Evolutionary conservation across 768 basidiomycete species (phyloP), one percentile per base, ranked within the genome.

Genomic region (Termitomyces eurrhizus): DNA sequence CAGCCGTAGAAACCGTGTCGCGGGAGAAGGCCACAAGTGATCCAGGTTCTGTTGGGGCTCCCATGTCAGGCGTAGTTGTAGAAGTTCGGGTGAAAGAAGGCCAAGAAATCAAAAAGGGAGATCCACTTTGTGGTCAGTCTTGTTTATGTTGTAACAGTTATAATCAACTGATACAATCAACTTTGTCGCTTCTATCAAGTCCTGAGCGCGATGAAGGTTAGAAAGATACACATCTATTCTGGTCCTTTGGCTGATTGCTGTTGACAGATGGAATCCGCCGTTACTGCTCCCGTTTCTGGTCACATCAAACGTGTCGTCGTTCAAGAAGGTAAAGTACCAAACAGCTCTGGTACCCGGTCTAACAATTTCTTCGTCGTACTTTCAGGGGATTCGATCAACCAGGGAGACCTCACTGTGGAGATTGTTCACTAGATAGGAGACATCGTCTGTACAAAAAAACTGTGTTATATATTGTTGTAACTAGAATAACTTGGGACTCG

Each of bases 41-140:
- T 72, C 95, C 96, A 61, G 96, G 97, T 65, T 95, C 92, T n/a
- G 90, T 98, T 63, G 97, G 95, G 57, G 93, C 94, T 53, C 93
- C 95, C 3, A 96, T 97, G 94, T 93, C 93, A 59, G 97, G 95
- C 74, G 96, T 98, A 53, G 95, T 98, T 57, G 92, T 99, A 18
- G 97, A 99, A 74, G 95, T 99, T 52, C 83, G 96, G 69, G 95
- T 98, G 62, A 96, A 97, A 78, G 97, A 98, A 74, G 95, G 95
- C 26, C 90, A 95, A 60, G 93, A 96, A 70, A 95, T 99, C 74
- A 95, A 90, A 86, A 96, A 95, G 77, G 97, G 97, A 54, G 97
- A 99, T 78, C 95, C 96, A 60, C 78, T 98, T 64, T 91, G 91
- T 74, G 87, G 90, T 91, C 73, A 76, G 88, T 84, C 46, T 57